Base-by-base conservation (phyloP, 768 basidiomycete genomes). In the Clitopilus passeckerianus region DNA sequence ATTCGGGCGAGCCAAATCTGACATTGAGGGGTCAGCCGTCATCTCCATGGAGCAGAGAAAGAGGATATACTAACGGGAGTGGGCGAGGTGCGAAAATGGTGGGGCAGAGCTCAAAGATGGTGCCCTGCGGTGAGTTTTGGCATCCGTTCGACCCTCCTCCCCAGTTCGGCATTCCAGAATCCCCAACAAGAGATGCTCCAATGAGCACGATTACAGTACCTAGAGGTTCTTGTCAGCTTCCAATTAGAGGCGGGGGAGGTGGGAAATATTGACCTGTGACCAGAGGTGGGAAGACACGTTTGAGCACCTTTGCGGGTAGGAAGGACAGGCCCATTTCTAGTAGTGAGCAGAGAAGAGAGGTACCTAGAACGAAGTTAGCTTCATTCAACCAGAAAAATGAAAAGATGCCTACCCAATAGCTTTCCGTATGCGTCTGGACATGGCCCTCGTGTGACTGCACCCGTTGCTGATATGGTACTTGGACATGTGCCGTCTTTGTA, bases 381-480 rank as follows among this genome's bases (percentile, higher is more conserved):
- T 6, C 7, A 34, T 54, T 22, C 7, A 63, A 14, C 1, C 22
- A 34, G 2, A 12, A 15, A 56, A 52, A 30, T 23, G 27, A 50
- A 23, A 23, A 23, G 27, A 41, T 15, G 63, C 75, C 46, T 64
- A 84, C 91, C 88, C 27, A 93, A 79, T 3, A 93, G 75, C 73
- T 81, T 87, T 22, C 91, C 91, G 66, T 89, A 93, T 0, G 90
- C 91, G 57, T 91, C 89, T 0, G 89, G 91, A 70, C 90, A 93
- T 8, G 88, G 67, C 0, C 75, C 79, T 6, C 83, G 79, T 12
- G 80, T 81, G 16, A 83, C 70, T 0, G 78, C 81, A 0, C 91
- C 91, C 63, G 90, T 84, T 0, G 80, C 71, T 10, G 71, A 75
- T 0, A 76, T 79, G 1, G 76, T 80, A 0, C 81, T 82, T 0